These are phyloP conservation scores for Colletotrichum australisinense DNA, from an alignment of 2,329 filamentous ascomycete genomes.

Conservation along the genomic window DNA sequence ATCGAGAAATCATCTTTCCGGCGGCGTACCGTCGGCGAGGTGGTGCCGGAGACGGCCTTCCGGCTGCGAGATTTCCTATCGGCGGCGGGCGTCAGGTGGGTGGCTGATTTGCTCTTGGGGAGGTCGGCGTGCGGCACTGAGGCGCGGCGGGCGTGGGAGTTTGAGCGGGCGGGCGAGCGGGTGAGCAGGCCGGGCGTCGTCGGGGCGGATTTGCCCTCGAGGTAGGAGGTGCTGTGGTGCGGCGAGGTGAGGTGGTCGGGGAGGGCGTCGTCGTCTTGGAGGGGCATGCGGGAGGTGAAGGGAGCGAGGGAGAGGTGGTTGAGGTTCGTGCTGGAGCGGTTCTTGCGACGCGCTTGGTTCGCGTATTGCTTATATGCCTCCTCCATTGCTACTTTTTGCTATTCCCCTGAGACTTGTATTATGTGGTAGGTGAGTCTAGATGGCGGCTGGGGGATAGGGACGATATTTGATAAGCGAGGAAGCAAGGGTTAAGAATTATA, in stretches of 20 bases:
- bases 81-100: conserved; percentile 56
- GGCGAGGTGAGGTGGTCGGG: conserved; percentile 49
- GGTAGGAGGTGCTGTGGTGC: conserved; percentile 62
- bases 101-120: conserved; percentile 73
- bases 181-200: conserved; percentile 73
- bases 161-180: conserved; percentile 63
- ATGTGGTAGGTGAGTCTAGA: not conserved
- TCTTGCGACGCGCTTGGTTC: conserved; percentile 67
- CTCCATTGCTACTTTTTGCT: conserved; percentile 59
- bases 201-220: conserved; percentile 72
- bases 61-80: conserved; percentile 37
- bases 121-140: conserved; percentile 52
- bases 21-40: conserved; percentile 43
- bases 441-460: not conserved
- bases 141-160: conserved; percentile 58
- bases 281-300: conserved; percentile 69
- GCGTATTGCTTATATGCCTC: conserved; percentile 71
- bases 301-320: conserved; percentile 73
- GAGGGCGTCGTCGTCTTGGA: conserved; percentile 64
- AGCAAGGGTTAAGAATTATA: not conserved
- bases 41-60: conserved; percentile 43
- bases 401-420: not conserved
- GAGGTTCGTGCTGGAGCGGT: conserved; percentile 68
- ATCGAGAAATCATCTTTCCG: conserved; percentile 31
- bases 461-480: not conserved